These are phyloP conservation scores for Pulicaria dysenterica DNA, from an alignment of 129 eudicot genomes.

Conservation along the genomic window DNA sequence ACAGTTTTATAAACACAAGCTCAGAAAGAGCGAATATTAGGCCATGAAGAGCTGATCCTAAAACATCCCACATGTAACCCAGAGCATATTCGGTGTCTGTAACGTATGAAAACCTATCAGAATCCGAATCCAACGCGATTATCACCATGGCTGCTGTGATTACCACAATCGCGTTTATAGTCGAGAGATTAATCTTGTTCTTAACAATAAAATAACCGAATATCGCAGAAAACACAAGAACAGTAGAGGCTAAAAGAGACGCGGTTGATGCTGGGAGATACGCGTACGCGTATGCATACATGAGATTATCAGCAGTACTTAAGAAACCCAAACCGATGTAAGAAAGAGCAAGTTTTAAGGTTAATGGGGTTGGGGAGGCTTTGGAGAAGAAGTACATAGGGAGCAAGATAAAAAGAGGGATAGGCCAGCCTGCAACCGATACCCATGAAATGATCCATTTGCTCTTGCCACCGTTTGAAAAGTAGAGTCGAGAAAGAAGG, in stretches of 20 bases:
- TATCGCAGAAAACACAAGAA: constrained; percentile 69
- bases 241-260: constrained; percentile 76
- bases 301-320: constrained; percentile 82
- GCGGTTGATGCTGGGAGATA: constrained; percentile 96
- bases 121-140: constrained; percentile 79
- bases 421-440: constrained; percentile 92
- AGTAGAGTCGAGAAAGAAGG: constrained; percentile 85
- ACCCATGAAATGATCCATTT: constrained; percentile 97
- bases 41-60: constrained; percentile 89
- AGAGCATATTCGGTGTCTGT: constrained; percentile 57
- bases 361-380: constrained; percentile 65
- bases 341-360: constrained; percentile 52
- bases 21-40: constrained; percentile 92
- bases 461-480: constrained; percentile 78
- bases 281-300: constrained; percentile 93
- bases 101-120: constrained; percentile 61
- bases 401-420: constrained; percentile 52
- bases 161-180: constrained; percentile 66
- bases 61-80: constrained; percentile 76
- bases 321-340: constrained; percentile 73
- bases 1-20: constrained; percentile 61
- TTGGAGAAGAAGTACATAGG: constrained; percentile 69
- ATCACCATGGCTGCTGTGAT: constrained; percentile 84
- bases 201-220: constrained; percentile 74
- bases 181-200: constrained; percentile 72